Evolutionary conservation across 805 yeast genomes (phyloP).

Genomic region (Metschnikowia santaceciliae): DNA sequence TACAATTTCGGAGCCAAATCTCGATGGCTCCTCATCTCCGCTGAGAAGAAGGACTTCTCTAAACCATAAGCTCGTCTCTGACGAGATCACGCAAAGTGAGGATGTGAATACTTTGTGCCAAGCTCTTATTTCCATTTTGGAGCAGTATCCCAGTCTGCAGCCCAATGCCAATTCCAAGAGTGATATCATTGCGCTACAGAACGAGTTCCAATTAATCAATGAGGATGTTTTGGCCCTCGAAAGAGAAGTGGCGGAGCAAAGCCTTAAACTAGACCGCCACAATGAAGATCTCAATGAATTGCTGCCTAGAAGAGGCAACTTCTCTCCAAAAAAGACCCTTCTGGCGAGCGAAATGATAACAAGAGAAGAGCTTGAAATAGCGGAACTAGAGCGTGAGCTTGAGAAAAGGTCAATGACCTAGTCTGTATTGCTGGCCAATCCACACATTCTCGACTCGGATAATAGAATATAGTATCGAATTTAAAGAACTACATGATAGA

Average conservation of each 20-base stretch:
- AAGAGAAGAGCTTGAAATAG: slow-evolving; percentile 45
- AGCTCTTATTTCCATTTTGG: slow-evolving; percentile 7
- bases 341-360: slow-evolving; percentile 39
- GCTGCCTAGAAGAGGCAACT: slow-evolving; percentile 18
- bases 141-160: slow-evolving; percentile 8
- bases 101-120: slow-evolving; percentile 42
- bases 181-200: slow-evolving; percentile 19
- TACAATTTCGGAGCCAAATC: background rate
- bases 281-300: slow-evolving; percentile 20
- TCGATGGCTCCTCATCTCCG: slow-evolving; percentile 15
- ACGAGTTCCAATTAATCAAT: slow-evolving; percentile 31
- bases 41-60: slow-evolving; percentile 7
- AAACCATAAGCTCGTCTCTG: slow-evolving; percentile 5
- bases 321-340: slow-evolving; percentile 8
- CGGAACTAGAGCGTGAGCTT: slow-evolving; percentile 37
- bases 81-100: slow-evolving; percentile 21
- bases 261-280: slow-evolving; percentile 34
- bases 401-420: slow-evolving; percentile 4
- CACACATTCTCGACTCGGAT: background rate
- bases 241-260: slow-evolving; percentile 41
- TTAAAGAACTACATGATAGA: too few relatives aligned
- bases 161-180: background rate
- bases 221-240: slow-evolving; percentile 43
- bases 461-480: background rate
- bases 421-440: slow-evolving; percentile 2